A percentile compares a stretch with the other conserved stretches of the same genome.
Conservation (phyloP, 129 eudicot species). For the Saposhnikovia divaricata region DNA sequence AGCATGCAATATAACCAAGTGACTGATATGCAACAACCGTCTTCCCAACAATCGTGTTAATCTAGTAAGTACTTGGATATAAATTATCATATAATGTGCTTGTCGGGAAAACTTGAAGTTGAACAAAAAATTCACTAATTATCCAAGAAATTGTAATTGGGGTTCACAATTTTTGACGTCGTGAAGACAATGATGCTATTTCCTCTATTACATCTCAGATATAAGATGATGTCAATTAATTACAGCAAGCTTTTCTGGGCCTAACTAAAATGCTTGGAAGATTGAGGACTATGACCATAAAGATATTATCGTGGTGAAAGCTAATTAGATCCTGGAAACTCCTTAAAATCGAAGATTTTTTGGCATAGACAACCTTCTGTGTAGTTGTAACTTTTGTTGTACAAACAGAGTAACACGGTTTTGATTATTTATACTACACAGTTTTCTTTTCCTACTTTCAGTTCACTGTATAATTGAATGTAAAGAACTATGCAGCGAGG, state of each 20-base stretch:
- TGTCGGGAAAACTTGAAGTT: too few species aligned
- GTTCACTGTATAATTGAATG: not conserved
- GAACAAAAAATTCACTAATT: too few species aligned
- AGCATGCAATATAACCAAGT: too few species aligned
- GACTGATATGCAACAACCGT: too few species aligned
- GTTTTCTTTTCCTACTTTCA: not conserved
- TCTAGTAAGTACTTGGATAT: too few species aligned
- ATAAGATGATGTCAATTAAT: too few species aligned
- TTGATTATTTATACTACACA: not conserved
- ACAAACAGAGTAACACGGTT: not conserved
- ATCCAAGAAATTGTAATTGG: too few species aligned
- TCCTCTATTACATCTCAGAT: too few species aligned
- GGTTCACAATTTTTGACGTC: too few species aligned
- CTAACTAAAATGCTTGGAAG: not conserved
- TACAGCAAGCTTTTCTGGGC: not conserved
- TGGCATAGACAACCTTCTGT: not conserved
- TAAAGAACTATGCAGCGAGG: not conserved
- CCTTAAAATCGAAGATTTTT: not conserved
- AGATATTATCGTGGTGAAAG: not conserved
- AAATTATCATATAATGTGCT: too few species aligned
- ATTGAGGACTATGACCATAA: not conserved
- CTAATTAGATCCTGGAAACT: not conserved
- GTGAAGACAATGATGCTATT: too few species aligned
- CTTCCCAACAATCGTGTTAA: too few species aligned
- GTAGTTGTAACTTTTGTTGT: conserved; percentile 2